A percentile compares a stretch with the other conserved stretches of the same genome.
These are phyloP conservation scores for Solanum microdontum DNA, from an alignment of 257 asterid species.

Conservation along the genomic window DNA sequence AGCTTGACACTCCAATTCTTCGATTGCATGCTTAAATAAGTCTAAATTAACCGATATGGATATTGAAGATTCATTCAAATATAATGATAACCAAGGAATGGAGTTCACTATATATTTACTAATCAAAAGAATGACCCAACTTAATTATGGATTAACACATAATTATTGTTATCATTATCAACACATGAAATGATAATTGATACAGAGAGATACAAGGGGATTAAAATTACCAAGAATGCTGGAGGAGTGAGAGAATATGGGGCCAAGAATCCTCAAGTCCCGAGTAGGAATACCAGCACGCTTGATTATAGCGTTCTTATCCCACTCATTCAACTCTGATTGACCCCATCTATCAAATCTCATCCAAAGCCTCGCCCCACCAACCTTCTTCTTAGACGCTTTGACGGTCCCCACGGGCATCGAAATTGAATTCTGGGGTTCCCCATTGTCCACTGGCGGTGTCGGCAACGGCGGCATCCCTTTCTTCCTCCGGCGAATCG, in stretches of 20 bases:
- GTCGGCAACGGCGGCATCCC: constrained; percentile 19
- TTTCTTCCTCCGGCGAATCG: constrained; percentile 56
- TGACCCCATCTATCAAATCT: constrained; percentile 78
- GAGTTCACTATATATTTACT: background rate
- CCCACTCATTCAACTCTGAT: constrained; percentile 91
- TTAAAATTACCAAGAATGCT: constrained; percentile 60
- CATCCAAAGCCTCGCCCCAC: constrained; percentile 88
- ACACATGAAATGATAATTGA: background rate
- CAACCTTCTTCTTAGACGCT: constrained; percentile 59
- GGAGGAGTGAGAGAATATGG: constrained; percentile 93
- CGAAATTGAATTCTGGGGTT: background rate
- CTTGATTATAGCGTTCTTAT: constrained; percentile 57
- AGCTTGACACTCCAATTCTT: background rate
- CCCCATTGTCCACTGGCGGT: constrained; percentile 15
- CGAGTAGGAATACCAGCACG: constrained; percentile 83
- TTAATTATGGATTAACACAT: background rate
- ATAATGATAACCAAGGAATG: background rate
- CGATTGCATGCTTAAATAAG: background rate
- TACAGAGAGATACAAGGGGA: background rate
- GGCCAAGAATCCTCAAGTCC: constrained; percentile 93
- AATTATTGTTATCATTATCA: background rate
- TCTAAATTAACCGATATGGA: background rate
- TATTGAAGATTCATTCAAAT: background rate
- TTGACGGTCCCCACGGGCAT: constrained; percentile 11
- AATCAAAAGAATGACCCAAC: background rate